phyloP scores from a whole-genome alignment of 2,329 filamentous ascomycete genomes.

The Phialocephala sp. region DNA sequence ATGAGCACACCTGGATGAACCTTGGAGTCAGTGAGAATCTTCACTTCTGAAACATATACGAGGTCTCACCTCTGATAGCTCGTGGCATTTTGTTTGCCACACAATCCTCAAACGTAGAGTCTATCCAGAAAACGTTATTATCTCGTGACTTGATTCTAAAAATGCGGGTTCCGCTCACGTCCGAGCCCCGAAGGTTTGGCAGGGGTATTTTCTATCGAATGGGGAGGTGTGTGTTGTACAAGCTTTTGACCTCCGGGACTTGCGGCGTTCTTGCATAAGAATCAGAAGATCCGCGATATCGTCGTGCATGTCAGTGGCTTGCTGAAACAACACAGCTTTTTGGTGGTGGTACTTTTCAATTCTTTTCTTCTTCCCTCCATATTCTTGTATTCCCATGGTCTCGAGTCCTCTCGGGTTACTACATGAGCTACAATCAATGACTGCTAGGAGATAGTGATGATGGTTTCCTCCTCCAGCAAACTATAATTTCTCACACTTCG shows the following conservation, averaged over 20 bases:
- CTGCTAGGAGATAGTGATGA: conserved; percentile 14
- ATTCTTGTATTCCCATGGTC: not conserved
- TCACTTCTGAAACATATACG: not conserved
- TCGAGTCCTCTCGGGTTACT: not conserved
- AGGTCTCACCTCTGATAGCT: conserved; percentile 58
- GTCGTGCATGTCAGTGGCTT: conserved; percentile 19
- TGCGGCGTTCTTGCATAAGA: not conserved
- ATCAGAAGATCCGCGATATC: conserved; percentile 5
- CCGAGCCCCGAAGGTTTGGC: not conserved
- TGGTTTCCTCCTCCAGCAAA: conserved; percentile 4
- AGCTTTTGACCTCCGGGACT: conserved; percentile 23
- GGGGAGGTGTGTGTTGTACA: conserved; percentile 3
- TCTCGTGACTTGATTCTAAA: conserved; percentile 10
- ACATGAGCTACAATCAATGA: not conserved
- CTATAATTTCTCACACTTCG: not conserved
- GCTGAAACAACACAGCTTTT: not conserved
- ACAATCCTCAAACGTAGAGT: not conserved
- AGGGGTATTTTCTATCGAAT: not conserved
- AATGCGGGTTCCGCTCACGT: not conserved
- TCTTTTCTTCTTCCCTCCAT: not conserved
- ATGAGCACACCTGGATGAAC: conserved; percentile 68
- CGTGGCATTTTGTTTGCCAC: conserved; percentile 54
- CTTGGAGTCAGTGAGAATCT: not conserved
- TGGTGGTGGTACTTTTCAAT: not conserved
- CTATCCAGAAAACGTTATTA: not conserved